A percentile compares a stretch with the other conserved stretches of the same genome.
Evolutionary conservation across 2,329 filamentous ascomycete species (phyloP).

Genomic region (Claviceps pusilla): DNA sequence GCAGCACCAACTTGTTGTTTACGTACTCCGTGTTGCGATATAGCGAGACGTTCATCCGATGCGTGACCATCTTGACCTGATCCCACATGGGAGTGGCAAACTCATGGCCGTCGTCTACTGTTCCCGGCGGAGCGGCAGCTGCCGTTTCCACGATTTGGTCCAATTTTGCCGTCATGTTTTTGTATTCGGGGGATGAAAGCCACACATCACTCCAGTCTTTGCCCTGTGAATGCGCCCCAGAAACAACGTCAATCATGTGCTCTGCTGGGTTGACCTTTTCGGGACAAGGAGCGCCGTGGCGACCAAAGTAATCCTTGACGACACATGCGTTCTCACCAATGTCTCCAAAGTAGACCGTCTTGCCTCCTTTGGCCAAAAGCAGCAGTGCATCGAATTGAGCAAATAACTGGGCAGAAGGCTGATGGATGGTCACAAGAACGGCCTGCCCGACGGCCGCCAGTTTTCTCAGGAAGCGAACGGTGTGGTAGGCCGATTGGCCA

Average conservation of each 20-base stretch:
- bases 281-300: constrained; percentile 48
- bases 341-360: constrained; percentile 53
- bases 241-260: constrained; percentile 53
- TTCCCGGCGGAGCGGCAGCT: constrained; percentile 26
- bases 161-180: constrained; percentile 44
- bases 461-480: constrained; percentile 50
- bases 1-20: constrained; percentile 46
- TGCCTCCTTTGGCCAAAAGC: constrained; percentile 48
- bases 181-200: constrained; percentile 47
- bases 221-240: constrained; percentile 30
- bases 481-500: constrained; percentile 51
- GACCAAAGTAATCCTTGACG: constrained; percentile 49
- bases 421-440: constrained; percentile 55
- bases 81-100: constrained; percentile 53
- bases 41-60: constrained; percentile 46
- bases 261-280: constrained; percentile 55
- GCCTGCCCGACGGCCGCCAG: constrained; percentile 52
- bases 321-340: constrained; percentile 41
- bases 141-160: constrained; percentile 44
- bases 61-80: constrained; percentile 49
- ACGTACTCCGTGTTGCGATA: constrained; percentile 54
- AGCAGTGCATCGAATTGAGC: constrained; percentile 52
- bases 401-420: constrained; percentile 52
- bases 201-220: constrained; percentile 57
- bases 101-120: constrained; percentile 41